Evolutionary conservation across 345 rosid genomes (phyloP).

Genomic region (Salix udensis): DNA sequence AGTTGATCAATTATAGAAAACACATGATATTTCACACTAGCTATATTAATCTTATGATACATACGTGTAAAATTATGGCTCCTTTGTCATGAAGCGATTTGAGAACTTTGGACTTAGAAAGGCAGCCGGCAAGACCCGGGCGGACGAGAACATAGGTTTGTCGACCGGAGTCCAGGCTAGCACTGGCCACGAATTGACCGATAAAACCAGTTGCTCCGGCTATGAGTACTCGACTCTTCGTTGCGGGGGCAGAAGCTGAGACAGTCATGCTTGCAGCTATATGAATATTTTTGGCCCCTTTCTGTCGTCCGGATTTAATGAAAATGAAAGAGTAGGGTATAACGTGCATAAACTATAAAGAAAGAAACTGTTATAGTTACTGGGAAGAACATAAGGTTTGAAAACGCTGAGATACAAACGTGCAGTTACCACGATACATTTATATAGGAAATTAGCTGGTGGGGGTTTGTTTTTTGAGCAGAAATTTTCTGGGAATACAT

Average conservation of each 20-base stretch:
- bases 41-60: background rate
- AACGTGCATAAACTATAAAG: background rate
- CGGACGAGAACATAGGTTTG: conserved; percentile 52
- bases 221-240: conserved; percentile 43
- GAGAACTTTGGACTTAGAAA: conserved; percentile 25
- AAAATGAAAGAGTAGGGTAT: background rate
- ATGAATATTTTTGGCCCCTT: background rate
- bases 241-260: background rate
- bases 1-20: background rate
- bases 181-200: conserved; percentile 51
- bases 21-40: background rate
- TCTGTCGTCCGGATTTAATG: background rate
- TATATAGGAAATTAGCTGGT: background rate
- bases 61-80: conserved; percentile 39
- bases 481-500: no score
- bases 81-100: conserved; percentile 47
- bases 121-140: conserved; percentile 17
- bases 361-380: background rate
- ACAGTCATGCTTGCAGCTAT: background rate
- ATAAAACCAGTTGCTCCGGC: conserved; percentile 64
- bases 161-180: conserved; percentile 51
- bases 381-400: background rate
- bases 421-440: background rate
- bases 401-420: background rate
- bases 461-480: background rate